Evolutionary conservation across 331 rosid species (phyloP), one percentile per base, ranked within the genome.

Genomic region (Malus hybrid): DNA sequence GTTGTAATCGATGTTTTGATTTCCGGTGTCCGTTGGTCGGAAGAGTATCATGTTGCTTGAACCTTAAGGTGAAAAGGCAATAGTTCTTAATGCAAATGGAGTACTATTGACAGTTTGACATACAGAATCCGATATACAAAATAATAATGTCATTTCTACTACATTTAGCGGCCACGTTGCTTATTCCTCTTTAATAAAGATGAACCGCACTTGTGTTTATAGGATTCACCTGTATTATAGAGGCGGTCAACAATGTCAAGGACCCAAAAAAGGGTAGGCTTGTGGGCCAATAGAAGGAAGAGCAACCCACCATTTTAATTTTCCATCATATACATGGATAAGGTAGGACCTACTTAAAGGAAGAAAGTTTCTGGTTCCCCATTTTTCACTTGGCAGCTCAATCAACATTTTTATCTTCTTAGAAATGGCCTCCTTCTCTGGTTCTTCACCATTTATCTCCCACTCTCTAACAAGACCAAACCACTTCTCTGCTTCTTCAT

Each of bases 341-440:
- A 88, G 96, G 92, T 87, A 70, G 96, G 87, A 55, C 69, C 73
- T 27, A 33, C 63, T 39, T 11, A 33, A 52, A 12, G 44, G 50
- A 34, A 32, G 75, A 3, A 39, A 77, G 70, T 39, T 75, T 24
- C 24, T 33, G 27, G 4, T 74, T 76, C 69, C 57, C 10, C 57
- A 6, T 54, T 14, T 36, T 39, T 19, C 16, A 64, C 24, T 39
- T 61, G 55, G 20, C 44, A 80, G 73, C 82, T 60, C 74, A 50
- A 52, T 76, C 78, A 34, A 76, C 52, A 68, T 78, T 36, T 11
- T 27, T 12, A 65, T 65, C 69, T 65, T 69, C 27, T 20, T 61
- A 71, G 63, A n/a, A 73, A 90, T 92, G 97, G 97, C 99, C 59
- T 76, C 89, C 84, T 92, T 84, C 73, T 86, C 87, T 61, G 85